Conservation (phyloP, 1,284 basidiomycete genomes). For the Coniferiporia weirii region DNA sequence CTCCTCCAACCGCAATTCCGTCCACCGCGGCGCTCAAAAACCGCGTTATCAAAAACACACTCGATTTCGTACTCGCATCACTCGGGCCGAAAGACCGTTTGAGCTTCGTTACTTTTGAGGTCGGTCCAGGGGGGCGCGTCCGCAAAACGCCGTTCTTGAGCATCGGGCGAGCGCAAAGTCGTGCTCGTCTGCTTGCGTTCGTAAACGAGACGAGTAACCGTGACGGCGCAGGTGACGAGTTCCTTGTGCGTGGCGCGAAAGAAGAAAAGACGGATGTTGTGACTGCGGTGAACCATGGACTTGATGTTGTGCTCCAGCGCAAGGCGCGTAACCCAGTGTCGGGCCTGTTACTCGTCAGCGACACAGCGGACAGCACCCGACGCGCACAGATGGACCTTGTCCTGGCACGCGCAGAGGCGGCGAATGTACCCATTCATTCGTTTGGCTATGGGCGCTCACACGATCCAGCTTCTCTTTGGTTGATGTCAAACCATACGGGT, state of each 20-base stretch:
- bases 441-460: conserved; percentile 96
- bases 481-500: conserved; percentile 94
- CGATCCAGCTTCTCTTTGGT: conserved; percentile 97
- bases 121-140: conserved; percentile 71
- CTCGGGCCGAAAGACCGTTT: conserved; percentile 74
- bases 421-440: conserved; percentile 92
- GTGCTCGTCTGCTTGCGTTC: conserved; percentile 67
- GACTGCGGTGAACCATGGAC: conserved; percentile 87
- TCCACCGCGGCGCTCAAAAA: conserved; percentile 80
- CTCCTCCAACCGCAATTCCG: conserved; percentile 63
- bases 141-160: conserved; percentile 87
- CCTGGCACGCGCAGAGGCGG: conserved; percentile 91
- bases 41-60: conserved; percentile 77
- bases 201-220: conserved; percentile 60
- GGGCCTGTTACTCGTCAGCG: conserved; percentile 90
- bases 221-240: conserved; percentile 55
- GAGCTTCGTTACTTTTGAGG: conserved; percentile 85
- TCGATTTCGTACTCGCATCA: conserved; percentile 80
- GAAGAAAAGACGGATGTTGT: conserved; percentile 96
- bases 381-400: conserved; percentile 99
- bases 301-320: conserved; percentile 91
- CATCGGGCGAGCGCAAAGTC: conserved; percentile 64
- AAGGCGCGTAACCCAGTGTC: conserved; percentile 87
- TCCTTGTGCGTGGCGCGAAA: conserved; percentile 68
- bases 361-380: conserved; percentile 83